These are phyloP conservation scores for Anethum foeniculum DNA, from an alignment of 140 eudicot species.

Conservation along the genomic window DNA sequence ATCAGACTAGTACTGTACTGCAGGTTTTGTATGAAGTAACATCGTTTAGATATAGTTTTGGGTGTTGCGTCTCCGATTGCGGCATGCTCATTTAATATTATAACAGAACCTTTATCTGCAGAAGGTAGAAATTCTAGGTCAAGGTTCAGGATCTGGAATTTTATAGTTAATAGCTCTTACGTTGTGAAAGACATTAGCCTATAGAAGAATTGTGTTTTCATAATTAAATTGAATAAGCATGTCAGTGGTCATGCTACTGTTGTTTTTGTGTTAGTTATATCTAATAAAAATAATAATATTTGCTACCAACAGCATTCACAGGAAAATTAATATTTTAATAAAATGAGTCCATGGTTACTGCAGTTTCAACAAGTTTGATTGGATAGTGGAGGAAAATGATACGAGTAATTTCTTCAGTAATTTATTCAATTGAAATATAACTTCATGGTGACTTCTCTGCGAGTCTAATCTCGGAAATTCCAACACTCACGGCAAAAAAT, in stretches of 20 bases:
- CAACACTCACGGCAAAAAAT: neutral
- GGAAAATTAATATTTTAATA: neutral
- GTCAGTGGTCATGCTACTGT: conserved; percentile 1
- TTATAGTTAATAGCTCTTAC: neutral
- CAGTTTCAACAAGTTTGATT: neutral
- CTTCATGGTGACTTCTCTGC: neutral
- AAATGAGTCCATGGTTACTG: neutral
- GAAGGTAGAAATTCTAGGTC: neutral
- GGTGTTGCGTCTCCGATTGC: neutral
- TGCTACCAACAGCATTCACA: neutral
- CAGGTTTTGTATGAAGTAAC: neutral
- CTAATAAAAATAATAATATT: no score
- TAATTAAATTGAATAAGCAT: neutral
- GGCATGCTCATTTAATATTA: neutral
- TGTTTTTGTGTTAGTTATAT: neutral
- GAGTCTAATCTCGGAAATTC: neutral
- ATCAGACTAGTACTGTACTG: neutral
- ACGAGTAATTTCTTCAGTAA: neutral
- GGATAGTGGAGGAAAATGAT: neutral
- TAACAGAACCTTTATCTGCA: neutral
- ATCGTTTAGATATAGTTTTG: neutral
- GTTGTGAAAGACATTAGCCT: neutral
- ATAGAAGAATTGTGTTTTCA: neutral
- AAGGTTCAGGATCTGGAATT: neutral
- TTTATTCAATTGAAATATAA: no score